Percentiles rank a stretch among this genome's conserved stretches.
phyloP scores from a whole-genome alignment of 306 rosid genomes.

The Erythrophleum fordii region DNA sequence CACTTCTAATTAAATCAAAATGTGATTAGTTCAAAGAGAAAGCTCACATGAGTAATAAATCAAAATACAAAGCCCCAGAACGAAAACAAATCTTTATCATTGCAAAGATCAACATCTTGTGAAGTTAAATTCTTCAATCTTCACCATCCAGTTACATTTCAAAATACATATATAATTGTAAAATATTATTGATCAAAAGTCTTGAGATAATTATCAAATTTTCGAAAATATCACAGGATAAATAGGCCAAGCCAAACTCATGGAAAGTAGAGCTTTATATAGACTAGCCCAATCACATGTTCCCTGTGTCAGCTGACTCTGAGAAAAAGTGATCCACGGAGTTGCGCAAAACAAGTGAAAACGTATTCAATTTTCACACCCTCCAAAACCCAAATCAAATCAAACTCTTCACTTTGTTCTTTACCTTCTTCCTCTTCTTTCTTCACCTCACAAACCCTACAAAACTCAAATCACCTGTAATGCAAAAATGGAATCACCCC shows the following conservation, averaged over 20 bases:
- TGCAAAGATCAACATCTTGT: too few relatives aligned
- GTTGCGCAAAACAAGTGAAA: slow-evolving; percentile 50
- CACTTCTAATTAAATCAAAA: too few relatives aligned
- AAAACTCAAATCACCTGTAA: too few relatives aligned
- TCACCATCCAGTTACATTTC: too few relatives aligned
- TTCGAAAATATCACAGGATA: background rate
- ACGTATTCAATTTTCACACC: slow-evolving; percentile 73
- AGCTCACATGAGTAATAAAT: too few relatives aligned
- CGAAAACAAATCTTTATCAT: too few relatives aligned
- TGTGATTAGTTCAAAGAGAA: too few relatives aligned
- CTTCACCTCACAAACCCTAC: slow-evolving; percentile 55
- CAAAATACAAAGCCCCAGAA: too few relatives aligned
- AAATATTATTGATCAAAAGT: background rate
- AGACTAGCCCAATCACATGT: background rate
- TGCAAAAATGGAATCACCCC: background rate
- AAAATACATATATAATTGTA: too few relatives aligned
- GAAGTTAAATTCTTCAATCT: too few relatives aligned
- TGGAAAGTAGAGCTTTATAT: background rate
- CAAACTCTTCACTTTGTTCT: slow-evolving; percentile 57
- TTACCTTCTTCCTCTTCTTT: slow-evolving; percentile 56
- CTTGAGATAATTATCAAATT: too few relatives aligned
- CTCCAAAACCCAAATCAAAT: slow-evolving; percentile 48
- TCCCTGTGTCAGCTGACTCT: slow-evolving; percentile 52
- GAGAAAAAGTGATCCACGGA: slow-evolving; percentile 49
- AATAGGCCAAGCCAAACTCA: background rate